phyloP scores from a whole-genome alignment of 1,284 basidiomycete genomes.

The Ceratobasidium sp. region DNA sequence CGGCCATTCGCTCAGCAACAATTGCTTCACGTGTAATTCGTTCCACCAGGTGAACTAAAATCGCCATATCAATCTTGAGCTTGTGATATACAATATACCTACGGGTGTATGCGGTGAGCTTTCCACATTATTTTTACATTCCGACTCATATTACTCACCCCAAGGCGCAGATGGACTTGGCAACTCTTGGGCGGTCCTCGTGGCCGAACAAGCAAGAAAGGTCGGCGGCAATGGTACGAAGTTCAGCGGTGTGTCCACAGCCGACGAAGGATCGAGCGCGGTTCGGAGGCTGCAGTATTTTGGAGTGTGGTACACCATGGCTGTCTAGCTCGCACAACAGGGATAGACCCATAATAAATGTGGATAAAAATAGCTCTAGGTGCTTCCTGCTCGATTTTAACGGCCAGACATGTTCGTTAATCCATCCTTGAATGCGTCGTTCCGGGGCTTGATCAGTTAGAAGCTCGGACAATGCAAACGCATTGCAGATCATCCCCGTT shows the following conservation, averaged over 20 bases:
- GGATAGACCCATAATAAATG: constrained; percentile 7
- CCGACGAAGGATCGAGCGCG: neutral
- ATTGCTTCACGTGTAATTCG: constrained; percentile 9
- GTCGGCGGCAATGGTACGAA: neutral
- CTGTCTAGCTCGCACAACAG: constrained; percentile 8
- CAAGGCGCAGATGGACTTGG: neutral
- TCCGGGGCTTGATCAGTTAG: neutral
- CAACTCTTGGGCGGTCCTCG: constrained; percentile 6
- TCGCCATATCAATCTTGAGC: neutral
- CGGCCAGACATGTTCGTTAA: neutral
- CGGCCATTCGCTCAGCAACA: neutral
- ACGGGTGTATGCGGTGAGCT: neutral
- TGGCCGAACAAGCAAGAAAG: neutral
- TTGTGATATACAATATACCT: constrained; percentile 4
- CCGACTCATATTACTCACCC: neutral
- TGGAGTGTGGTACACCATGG: neutral
- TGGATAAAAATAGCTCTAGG: constrained; percentile 1
- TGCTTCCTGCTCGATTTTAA: neutral
- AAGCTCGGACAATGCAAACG: neutral
- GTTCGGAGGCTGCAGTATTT: neutral
- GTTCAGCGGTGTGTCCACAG: neutral
- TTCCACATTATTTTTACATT: neutral
- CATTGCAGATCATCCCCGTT: constrained; percentile 1
- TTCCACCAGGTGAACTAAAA: constrained; percentile 18
- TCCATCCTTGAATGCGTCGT: neutral